Percentiles rank a stretch among this genome's conserved stretches.
Evolutionary conservation across 2,329 filamentous ascomycete genomes (phyloP).

Genomic region (Dothideomycetes sp.): DNA sequence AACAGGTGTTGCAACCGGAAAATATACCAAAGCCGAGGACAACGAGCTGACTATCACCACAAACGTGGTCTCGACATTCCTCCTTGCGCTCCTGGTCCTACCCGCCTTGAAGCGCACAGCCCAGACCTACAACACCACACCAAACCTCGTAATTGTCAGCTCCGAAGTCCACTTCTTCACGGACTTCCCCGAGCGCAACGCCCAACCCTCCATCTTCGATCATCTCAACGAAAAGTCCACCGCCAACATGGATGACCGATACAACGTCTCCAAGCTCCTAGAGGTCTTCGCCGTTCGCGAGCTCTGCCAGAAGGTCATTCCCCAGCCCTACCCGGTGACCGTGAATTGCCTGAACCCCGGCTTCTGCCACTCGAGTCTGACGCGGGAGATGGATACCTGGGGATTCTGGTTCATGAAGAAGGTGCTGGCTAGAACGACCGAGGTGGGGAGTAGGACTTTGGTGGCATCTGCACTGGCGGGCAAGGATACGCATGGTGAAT

Average conservation of each 20-base stretch:
- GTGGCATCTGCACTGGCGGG: constrained; percentile 26
- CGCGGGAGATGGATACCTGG: constrained; percentile 19
- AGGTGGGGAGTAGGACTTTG: constrained; percentile 30
- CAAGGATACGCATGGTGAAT: constrained; percentile 28
- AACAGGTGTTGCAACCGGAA: constrained; percentile 24
- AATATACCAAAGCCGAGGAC: constrained; percentile 27
- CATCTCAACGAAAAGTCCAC: constrained; percentile 23
- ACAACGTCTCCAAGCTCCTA: constrained; percentile 37
- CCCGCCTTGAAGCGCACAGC: constrained; percentile 39
- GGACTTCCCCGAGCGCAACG: constrained; percentile 26
- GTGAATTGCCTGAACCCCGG: constrained; percentile 45
- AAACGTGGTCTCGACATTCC: constrained; percentile 43
- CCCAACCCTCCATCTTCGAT: constrained; percentile 21
- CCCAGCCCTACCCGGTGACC: constrained; percentile 26
- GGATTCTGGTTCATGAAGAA: constrained; percentile 16
- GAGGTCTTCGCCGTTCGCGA: constrained; percentile 34
- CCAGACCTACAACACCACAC: constrained; percentile 19
- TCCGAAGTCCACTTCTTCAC: constrained; percentile 33
- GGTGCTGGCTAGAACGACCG: constrained; percentile 25
- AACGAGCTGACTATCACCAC: constrained; percentile 40
- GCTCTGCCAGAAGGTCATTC: constrained; percentile 20
- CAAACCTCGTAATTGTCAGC: constrained; percentile 28
- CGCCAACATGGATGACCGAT: constrained; percentile 28
- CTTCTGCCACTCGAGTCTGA: constrained; percentile 37
- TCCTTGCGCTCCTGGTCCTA: constrained; percentile 39